phyloP scores from a whole-genome alignment of 2,329 filamentous ascomycete species.

The Cladosporium sp. region DNA sequence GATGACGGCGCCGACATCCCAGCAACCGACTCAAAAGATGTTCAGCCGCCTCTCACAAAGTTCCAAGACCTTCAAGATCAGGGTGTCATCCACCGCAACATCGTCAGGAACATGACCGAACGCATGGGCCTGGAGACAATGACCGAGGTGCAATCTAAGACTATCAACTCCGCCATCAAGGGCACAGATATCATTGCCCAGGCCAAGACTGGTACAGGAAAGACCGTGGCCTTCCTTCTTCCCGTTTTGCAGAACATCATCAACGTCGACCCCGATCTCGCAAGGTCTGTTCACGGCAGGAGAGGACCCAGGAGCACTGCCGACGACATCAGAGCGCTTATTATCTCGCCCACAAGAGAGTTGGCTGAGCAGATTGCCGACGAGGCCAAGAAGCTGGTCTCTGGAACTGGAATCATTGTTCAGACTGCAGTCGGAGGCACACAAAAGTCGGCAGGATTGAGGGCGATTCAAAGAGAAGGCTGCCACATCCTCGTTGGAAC shows the following conservation, averaged over 20 bases:
- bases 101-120: slow-evolving; percentile 68
- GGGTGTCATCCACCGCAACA: slow-evolving; percentile 59
- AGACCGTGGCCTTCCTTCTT: slow-evolving; percentile 89
- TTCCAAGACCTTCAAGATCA: slow-evolving; percentile 48
- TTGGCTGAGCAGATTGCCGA: slow-evolving; percentile 64
- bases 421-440: slow-evolving; percentile 91
- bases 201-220: slow-evolving; percentile 95
- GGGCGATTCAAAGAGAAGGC: slow-evolving; percentile 67
- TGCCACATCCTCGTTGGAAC: slow-evolving; percentile 91
- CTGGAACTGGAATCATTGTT: slow-evolving; percentile 66
- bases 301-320: slow-evolving; percentile 51
- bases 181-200: slow-evolving; percentile 86
- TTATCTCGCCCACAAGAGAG: slow-evolving; percentile 64
- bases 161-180: slow-evolving; percentile 75
- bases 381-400: slow-evolving; percentile 70
- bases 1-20: slow-evolving; percentile 28
- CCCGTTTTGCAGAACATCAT: slow-evolving; percentile 82
- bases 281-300: slow-evolving; percentile 46
- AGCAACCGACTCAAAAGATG: slow-evolving; percentile 27
- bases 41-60: slow-evolving; percentile 36
- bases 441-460: slow-evolving; percentile 68
- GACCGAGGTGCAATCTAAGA: slow-evolving; percentile 88
- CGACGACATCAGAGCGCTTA: slow-evolving; percentile 58
- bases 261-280: slow-evolving; percentile 61
- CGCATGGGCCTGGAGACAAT: slow-evolving; percentile 78